These are phyloP conservation scores for Cryptomeria japonica DNA, from an alignment of 75 land plant species.

Conservation along the genomic window DNA sequence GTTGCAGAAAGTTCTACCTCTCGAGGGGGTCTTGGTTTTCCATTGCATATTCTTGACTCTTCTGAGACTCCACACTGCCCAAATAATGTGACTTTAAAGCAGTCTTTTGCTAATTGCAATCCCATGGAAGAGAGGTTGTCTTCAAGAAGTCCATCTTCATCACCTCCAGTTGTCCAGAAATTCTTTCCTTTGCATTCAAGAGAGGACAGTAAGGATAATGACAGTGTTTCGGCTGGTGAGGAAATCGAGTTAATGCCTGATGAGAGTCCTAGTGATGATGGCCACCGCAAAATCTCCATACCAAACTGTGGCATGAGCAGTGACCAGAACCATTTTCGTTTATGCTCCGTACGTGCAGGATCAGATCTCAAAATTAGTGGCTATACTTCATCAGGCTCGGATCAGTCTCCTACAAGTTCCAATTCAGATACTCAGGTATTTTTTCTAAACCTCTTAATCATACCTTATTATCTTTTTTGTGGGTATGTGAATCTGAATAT, in stretches of 20 bases:
- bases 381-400: constrained; percentile 75
- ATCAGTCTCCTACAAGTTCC: constrained; percentile 74
- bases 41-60: constrained; percentile 48
- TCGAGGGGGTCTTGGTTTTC: constrained; percentile 16
- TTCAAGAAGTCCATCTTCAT: constrained; percentile 27
- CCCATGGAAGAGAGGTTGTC: constrained; percentile 55
- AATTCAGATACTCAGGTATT: constrained; percentile 65
- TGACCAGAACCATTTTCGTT: constrained; percentile 22
- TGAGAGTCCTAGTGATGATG: constrained; percentile 20
- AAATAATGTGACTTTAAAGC: constrained; percentile 27
- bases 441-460: background rate
- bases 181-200: constrained; percentile 53
- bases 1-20: constrained; percentile 26
- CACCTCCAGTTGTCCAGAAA: constrained; percentile 53
- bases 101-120: constrained; percentile 53
- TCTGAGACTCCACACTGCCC: constrained; percentile 45
- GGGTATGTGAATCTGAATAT: background rate
- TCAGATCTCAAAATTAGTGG: constrained; percentile 27
- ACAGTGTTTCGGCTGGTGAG: constrained; percentile 13
- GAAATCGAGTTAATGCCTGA: constrained; percentile 22
- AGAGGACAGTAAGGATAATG: constrained; percentile 22
- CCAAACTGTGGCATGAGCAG: constrained; percentile 27
- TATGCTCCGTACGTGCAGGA: background rate
- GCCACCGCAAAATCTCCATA: constrained; percentile 26
- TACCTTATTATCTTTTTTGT: background rate